phyloP scores from a whole-genome alignment of 352 stramenopile species.

The Pythium rishiriense region DNA sequence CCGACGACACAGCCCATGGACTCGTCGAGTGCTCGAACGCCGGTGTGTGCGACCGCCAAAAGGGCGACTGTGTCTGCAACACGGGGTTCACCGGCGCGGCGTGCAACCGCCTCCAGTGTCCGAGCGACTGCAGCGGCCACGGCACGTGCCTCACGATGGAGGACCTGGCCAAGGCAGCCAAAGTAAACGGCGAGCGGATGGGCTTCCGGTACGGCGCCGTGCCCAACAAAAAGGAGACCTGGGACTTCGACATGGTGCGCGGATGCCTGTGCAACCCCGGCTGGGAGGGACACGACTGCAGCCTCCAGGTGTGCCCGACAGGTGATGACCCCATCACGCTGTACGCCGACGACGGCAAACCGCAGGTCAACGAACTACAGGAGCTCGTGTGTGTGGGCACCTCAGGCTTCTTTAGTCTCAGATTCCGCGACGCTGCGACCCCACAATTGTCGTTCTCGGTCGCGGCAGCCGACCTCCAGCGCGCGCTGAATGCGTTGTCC shows the following conservation, averaged over 20 bases:
- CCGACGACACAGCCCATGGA: conserved; percentile 49
- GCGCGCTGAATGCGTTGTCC: conserved; percentile 39
- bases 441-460: conserved; percentile 53
- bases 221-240: conserved; percentile 84
- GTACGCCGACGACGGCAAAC: conserved; percentile 28
- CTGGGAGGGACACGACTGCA: conserved; percentile 91
- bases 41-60: conserved; percentile 64
- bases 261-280: conserved; percentile 86
- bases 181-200: conserved; percentile 58
- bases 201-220: conserved; percentile 61
- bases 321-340: conserved; percentile 87
- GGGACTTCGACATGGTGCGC: conserved; percentile 88
- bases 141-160: conserved; percentile 85
- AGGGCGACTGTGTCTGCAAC: conserved; percentile 68
- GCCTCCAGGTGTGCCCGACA: conserved; percentile 80
- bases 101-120: conserved; percentile 70
- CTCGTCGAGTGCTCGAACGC: conserved; percentile 74
- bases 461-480: conserved; percentile 28
- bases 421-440: conserved; percentile 69
- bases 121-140: conserved; percentile 77
- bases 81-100: conserved; percentile 64
- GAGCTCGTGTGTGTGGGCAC: conserved; percentile 62
- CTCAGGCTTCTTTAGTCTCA: conserved; percentile 65
- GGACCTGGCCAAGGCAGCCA: conserved; percentile 53
- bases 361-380: conserved; percentile 83